Percentiles rank a stretch among this genome's conserved stretches.
These are phyloP conservation scores for Penicillium robsamsonii DNA, from an alignment of 495 filamentous ascomycete species.

Conservation along the genomic window DNA sequence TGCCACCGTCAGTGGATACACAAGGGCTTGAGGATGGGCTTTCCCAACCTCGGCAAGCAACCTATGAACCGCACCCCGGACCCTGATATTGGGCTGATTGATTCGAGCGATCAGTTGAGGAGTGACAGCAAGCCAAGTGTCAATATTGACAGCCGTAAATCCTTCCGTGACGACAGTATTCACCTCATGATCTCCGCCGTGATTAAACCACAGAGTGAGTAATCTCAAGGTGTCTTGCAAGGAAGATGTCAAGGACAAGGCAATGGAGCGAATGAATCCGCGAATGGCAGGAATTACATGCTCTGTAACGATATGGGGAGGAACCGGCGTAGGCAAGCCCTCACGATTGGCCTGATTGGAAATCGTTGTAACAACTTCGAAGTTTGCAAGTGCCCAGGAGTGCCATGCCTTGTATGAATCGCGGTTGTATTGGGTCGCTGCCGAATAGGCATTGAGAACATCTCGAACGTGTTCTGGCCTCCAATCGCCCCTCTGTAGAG, in stretches of 20 bases:
- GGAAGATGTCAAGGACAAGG: conserved; percentile 84
- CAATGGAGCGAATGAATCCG: conserved; percentile 95
- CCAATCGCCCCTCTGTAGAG: conserved; percentile 82
- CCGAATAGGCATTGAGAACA: conserved; percentile 80
- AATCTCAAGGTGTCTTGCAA: conserved; percentile 92
- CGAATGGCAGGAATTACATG: conserved; percentile 92
- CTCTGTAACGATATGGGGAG: conserved; percentile 65
- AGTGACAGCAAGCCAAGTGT: conserved; percentile 98
- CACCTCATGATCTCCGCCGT: conserved; percentile 86
- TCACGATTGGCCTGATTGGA: conserved; percentile 60
- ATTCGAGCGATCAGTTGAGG: conserved; percentile 96
- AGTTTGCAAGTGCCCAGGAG: conserved; percentile 98
- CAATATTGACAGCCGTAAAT: conserved; percentile 84
- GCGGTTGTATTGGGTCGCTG: conserved; percentile 86
- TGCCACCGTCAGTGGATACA: conserved; percentile 98
- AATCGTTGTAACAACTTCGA: conserved; percentile 88
- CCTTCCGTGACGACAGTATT: conserved; percentile 84
- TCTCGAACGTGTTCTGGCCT: conserved; percentile 62
- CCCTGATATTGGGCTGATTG: conserved; percentile 84
- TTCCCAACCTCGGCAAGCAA: conserved; percentile 88
- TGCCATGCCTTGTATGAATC: conserved; percentile 99
- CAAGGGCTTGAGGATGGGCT: conserved; percentile 92
- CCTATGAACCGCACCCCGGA: conserved; percentile 86
- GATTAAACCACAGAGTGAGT: conserved; percentile 92
- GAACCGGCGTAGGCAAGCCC: conserved; percentile 45